Percentiles rank a stretch among this genome's conserved stretches.
Evolutionary conservation across 1,284 basidiomycete species (phyloP).

Genomic region (Ustilago trichophora): DNA sequence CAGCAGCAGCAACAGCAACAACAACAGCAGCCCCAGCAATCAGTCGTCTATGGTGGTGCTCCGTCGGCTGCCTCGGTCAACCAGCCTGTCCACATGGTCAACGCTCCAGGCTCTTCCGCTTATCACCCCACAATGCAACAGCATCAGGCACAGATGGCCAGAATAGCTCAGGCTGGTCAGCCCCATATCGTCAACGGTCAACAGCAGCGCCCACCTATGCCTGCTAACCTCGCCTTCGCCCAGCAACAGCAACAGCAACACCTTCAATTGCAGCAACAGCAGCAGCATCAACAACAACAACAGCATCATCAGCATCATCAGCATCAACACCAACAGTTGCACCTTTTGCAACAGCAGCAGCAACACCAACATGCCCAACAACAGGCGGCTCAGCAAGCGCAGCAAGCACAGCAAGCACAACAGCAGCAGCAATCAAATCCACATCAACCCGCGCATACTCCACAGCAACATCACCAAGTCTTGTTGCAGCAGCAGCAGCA

Average conservation of each 20-base stretch:
- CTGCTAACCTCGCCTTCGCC: slow-evolving; percentile 18
- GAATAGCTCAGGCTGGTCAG: slow-evolving; percentile 34
- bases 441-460: too few species aligned
- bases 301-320: slow-evolving; percentile 33
- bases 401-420: too few species aligned
- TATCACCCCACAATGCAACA: slow-evolving; percentile 47
- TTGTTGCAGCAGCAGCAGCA: too few species aligned
- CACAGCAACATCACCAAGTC: too few species aligned
- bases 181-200: slow-evolving; percentile 29
- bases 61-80: slow-evolving; percentile 1
- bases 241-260: slow-evolving; percentile 29
- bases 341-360: slow-evolving; percentile 8
- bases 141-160: slow-evolving; percentile 42
- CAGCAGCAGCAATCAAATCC: too few species aligned
- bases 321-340: slow-evolving; percentile 27
- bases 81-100: slow-evolving; percentile 20
- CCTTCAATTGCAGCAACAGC: slow-evolving; percentile 12
- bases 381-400: too few species aligned
- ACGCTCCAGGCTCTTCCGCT: slow-evolving; percentile 18
- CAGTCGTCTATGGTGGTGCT: slow-evolving; percentile 17
- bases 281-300: slow-evolving; percentile 21
- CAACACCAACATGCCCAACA: slow-evolving; percentile 21
- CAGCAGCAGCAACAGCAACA: slow-evolving; percentile 15
- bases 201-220: slow-evolving; percentile 25
- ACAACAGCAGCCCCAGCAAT: slow-evolving; percentile 20